Evolutionary conservation across 2,329 filamentous ascomycete genomes (phyloP), one percentile per base, ranked within the genome.

Genomic region (Cercospora sp.): DNA sequence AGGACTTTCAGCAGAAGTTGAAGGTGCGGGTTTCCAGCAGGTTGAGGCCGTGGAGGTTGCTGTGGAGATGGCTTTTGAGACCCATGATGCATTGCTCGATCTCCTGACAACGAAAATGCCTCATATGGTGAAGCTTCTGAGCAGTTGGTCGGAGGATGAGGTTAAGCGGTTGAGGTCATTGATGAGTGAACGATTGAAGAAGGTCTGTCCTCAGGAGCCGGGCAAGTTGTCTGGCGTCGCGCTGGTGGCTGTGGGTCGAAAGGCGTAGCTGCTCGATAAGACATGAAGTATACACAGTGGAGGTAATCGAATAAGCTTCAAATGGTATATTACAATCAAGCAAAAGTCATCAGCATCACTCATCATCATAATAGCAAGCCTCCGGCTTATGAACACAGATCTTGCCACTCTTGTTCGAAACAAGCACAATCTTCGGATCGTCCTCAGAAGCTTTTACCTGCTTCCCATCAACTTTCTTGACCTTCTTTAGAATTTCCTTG

Each of bases 381-480:
- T 82, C 79, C 3, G 80, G 78, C 74, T 82, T 82, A 63, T 83
- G 80, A 60, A 82, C 80, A 33, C 76, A 79, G 30, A 80, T 76
- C 74, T 82, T 82, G 10, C 79, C 80, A 42, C 77, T 78, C 60
- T 73, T 75, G 9, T 73, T 77, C 59, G 75, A 80, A 72, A 78
- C 80, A 67, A 83, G 68, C 18, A 83, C 80, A 55, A 83, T 73
- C 69, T 78, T 78, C 4, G 82, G 81, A 71, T 83, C 81, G 51
- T 80, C 77, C 64, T 81, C 78, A 51, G 76, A 80, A 1, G 75
- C 81, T 72, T 83, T 80, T 48, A 81, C 78, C 31, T 73, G 73
- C 72, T 83, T 80, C 2, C 81, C 80, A 48, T 81, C 79, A 8
- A 82, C 77, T 33, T 75, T 75, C 76, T 81, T 82, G 51, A 77